Evolutionary conservation across 805 yeast genomes (phyloP).

Genomic region (Pichia nanzhaoensis): DNA sequence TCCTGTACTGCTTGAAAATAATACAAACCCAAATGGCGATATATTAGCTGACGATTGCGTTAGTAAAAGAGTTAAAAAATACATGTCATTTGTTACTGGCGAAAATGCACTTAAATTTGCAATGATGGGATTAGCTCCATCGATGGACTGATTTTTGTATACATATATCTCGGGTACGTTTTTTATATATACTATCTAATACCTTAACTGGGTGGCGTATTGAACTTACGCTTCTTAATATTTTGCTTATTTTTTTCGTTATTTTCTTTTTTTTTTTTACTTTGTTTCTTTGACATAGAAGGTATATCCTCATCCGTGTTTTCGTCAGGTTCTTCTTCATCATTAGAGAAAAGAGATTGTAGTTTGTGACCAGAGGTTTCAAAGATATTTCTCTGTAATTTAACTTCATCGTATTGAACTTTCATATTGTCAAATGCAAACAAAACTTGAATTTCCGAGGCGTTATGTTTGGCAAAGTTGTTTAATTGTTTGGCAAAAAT

Average conservation of each 20-base stretch:
- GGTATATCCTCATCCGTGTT: not conserved
- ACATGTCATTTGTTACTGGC: slow-evolving; percentile 58
- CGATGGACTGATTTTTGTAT: slow-evolving; percentile 19
- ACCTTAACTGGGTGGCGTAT: not conserved
- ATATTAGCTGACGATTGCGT: slow-evolving; percentile 49
- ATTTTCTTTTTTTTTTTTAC: slow-evolving; percentile 4
- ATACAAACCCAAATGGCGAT: slow-evolving; percentile 26
- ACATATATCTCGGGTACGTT: no score
- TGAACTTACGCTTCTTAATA: slow-evolving; percentile 1
- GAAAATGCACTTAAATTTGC: slow-evolving; percentile 60
- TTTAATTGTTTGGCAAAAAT: slow-evolving; percentile 18
- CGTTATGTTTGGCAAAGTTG: slow-evolving; percentile 20
- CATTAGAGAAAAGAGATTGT: slow-evolving; percentile 10
- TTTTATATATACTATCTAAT: no score
- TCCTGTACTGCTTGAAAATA: slow-evolving; percentile 47
- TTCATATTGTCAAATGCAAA: slow-evolving; percentile 67
- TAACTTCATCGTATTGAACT: slow-evolving; percentile 39
- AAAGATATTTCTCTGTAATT: slow-evolving; percentile 26
- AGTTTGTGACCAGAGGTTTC: slow-evolving; percentile 25
- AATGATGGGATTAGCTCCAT: slow-evolving; percentile 67
- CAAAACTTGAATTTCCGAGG: slow-evolving; percentile 25
- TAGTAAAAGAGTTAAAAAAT: slow-evolving; percentile 51
- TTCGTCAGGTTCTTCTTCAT: slow-evolving; percentile 14
- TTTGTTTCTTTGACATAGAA: not conserved
- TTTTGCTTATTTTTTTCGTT: not conserved